Evolutionary conservation across 2,329 filamentous ascomycete species (phyloP).

Genomic region (Coniella lustricola): DNA sequence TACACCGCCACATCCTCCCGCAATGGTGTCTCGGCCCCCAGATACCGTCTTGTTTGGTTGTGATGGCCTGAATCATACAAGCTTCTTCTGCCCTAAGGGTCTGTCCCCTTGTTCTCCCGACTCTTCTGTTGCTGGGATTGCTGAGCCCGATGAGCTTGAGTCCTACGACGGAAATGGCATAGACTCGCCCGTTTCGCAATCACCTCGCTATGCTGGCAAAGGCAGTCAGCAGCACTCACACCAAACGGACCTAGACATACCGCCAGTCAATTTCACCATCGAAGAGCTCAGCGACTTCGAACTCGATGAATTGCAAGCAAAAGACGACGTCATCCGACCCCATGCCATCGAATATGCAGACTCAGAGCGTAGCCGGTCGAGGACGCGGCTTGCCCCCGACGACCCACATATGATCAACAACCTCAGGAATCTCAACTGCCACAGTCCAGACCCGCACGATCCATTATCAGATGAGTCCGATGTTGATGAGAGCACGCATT

Average conservation of each 20-base stretch:
- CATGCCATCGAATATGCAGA: slow-evolving; percentile 39
- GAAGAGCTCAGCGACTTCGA: slow-evolving; percentile 40
- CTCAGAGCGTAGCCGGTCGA: slow-evolving; percentile 24
- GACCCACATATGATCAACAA: slow-evolving; percentile 38
- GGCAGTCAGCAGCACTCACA: neutral
- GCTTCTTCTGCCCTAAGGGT: slow-evolving; percentile 27
- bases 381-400: slow-evolving; percentile 31
- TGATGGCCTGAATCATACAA: slow-evolving; percentile 27
- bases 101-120: slow-evolving; percentile 33
- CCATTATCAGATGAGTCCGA: slow-evolving; percentile 32
- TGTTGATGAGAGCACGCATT: slow-evolving; percentile 29
- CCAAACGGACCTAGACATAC: slow-evolving; percentile 16
- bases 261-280: slow-evolving; percentile 30
- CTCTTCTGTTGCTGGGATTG: slow-evolving; percentile 24
- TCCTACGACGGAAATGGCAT: slow-evolving; percentile 20
- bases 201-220: neutral
- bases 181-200: slow-evolving; percentile 18
- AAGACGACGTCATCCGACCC: slow-evolving; percentile 35
- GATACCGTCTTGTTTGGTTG: slow-evolving; percentile 25
- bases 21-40: slow-evolving; percentile 20
- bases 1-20: slow-evolving; percentile 16
- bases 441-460: slow-evolving; percentile 27
- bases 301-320: slow-evolving; percentile 35
- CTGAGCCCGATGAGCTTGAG: slow-evolving; percentile 20
- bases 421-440: slow-evolving; percentile 39